Evolutionary conservation across 345 rosid species (phyloP).

Genomic region (Crucihimalaya himalaica): DNA sequence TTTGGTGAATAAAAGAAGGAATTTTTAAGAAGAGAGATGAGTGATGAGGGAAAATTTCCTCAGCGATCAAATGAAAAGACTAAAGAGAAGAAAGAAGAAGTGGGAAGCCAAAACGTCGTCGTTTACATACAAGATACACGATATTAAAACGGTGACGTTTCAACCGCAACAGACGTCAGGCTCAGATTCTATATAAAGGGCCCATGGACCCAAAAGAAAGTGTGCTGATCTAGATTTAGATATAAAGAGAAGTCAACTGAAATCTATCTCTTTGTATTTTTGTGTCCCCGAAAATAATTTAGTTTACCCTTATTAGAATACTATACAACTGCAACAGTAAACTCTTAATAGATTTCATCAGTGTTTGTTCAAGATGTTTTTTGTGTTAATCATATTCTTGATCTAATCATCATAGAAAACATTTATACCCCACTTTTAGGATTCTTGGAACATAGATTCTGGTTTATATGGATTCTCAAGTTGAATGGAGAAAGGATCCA

Average conservation of each 20-base stretch:
- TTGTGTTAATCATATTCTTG: background rate
- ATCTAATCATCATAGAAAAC: background rate
- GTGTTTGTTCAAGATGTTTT: background rate
- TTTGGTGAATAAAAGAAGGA: slow-evolving; percentile 11
- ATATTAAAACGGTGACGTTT: slow-evolving; percentile 30
- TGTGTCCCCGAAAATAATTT: background rate
- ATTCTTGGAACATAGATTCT: background rate
- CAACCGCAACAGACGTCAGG: slow-evolving; percentile 6
- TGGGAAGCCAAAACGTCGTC: slow-evolving; percentile 24
- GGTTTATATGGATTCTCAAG: background rate
- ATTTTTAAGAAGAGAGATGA: slow-evolving; percentile 3
- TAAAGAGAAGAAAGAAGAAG: slow-evolving; percentile 23
- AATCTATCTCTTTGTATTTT: background rate
- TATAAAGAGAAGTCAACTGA: slow-evolving; percentile 16
- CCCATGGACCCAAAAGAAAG: slow-evolving; percentile 7
- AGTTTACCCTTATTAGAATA: background rate
- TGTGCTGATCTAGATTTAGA: background rate
- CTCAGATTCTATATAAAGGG: background rate
- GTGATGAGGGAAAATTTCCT: background rate
- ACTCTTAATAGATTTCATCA: background rate
- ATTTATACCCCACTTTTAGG: background rate
- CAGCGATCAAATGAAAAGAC: slow-evolving; percentile 24
- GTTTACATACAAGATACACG: background rate
- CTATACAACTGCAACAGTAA: background rate
- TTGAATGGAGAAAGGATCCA: background rate